phyloP scores from a whole-genome alignment of 108 stramenopile species.

The Conticribra guillardii region DNA sequence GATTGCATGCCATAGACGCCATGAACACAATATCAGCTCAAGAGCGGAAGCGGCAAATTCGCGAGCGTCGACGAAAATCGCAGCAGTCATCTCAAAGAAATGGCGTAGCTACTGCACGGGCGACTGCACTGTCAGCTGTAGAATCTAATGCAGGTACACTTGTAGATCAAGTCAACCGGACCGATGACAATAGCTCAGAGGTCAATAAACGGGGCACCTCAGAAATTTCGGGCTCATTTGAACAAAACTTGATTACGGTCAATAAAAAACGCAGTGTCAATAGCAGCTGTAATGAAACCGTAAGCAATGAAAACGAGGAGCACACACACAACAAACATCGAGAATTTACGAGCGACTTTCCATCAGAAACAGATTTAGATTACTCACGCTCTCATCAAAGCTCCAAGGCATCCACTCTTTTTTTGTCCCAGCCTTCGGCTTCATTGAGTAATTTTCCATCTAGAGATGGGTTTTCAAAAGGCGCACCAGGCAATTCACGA shows the following conservation, averaged over 20 bases:
- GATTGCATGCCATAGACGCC: too few relatives aligned
- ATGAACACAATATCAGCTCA: slow-evolving; percentile 24
- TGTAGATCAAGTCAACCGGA: too few relatives aligned
- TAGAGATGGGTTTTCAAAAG: background rate
- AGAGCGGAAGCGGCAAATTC: slow-evolving; percentile 39
- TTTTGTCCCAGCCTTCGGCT: background rate
- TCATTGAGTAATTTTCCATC: background rate
- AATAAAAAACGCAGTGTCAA: too few relatives aligned
- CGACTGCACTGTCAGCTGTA: background rate
- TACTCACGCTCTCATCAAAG: background rate
- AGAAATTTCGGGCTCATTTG: too few relatives aligned
- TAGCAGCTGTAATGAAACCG: too few relatives aligned
- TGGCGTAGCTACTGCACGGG: background rate
- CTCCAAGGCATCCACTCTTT: slow-evolving; percentile 5
- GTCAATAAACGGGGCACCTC: too few relatives aligned
- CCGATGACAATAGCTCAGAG: too few relatives aligned
- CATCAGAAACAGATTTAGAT: background rate
- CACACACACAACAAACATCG: background rate
- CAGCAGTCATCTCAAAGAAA: too few relatives aligned
- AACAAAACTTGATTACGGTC: too few relatives aligned
- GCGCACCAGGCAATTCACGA: background rate
- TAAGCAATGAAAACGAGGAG: background rate
- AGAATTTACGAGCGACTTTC: background rate
- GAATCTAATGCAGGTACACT: too few relatives aligned
- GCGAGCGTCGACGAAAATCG: slow-evolving; percentile 20